Conservation (phyloP, 2,329 filamentous ascomycete species). For the Macroventuria anomochaeta region DNA sequence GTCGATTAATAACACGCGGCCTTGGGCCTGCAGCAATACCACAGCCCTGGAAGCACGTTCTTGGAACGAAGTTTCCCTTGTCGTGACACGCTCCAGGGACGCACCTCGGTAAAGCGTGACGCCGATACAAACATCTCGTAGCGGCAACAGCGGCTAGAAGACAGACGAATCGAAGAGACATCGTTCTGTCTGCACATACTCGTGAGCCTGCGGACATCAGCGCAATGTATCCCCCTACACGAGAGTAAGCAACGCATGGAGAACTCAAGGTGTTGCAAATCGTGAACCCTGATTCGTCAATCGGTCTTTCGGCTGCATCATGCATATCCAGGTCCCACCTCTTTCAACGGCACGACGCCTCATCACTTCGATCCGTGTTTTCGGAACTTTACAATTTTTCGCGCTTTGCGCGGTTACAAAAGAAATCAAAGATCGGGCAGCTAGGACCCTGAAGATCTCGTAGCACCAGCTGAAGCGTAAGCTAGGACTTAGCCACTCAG, state of each 20-base stretch:
- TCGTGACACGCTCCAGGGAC: not conserved
- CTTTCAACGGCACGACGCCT: conserved; percentile 30
- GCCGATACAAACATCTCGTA: not conserved
- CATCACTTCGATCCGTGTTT: conserved; percentile 14
- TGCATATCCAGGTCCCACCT: conserved; percentile 28
- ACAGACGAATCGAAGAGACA: too few relatives aligned
- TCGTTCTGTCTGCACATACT: not conserved
- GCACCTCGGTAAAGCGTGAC: not conserved
- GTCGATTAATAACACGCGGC: not conserved
- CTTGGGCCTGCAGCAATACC: not conserved
- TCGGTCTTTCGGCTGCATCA: conserved; percentile 26
- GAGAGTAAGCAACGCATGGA: not conserved
- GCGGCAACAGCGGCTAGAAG: conserved; percentile 13
- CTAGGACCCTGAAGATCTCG: conserved; percentile 2
- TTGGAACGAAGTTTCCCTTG: not conserved
- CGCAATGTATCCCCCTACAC: not conserved
- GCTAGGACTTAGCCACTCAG: conserved; percentile 4
- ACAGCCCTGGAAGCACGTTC: not conserved
- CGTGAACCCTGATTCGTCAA: conserved; percentile 40
- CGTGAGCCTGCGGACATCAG: conserved; percentile 9
- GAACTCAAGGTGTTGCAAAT: not conserved
- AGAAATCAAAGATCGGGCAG: conserved; percentile 6
- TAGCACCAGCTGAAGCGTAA: conserved; percentile 10
- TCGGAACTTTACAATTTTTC: conserved; percentile 12
- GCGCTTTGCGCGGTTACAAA: conserved; percentile 44